Conservation (phyloP, 179 eudicot genomes). For the Beta corolliflora region DNA sequence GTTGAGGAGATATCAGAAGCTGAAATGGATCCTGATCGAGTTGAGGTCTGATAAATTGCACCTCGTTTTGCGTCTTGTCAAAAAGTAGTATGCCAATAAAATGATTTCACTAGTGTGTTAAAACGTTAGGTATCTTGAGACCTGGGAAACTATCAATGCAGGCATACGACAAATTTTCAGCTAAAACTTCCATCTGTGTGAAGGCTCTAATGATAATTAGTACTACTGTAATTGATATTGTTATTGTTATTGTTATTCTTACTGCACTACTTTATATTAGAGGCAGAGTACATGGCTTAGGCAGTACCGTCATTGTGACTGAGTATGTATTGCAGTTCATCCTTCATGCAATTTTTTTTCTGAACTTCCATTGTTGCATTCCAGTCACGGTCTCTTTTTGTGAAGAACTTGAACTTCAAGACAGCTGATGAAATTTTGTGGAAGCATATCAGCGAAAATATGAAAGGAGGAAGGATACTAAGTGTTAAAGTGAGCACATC, state of each 20-base stretch:
- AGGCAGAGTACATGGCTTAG: background rate
- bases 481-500: slow-evolving; percentile 71
- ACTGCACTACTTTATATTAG: background rate
- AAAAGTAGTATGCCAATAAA: background rate
- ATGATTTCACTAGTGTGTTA: background rate
- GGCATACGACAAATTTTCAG: background rate
- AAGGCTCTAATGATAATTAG: background rate
- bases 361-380: slow-evolving; percentile 24
- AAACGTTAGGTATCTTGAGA: background rate
- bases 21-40: slow-evolving; percentile 82
- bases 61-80: background rate
- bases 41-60: slow-evolving; percentile 58
- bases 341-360: background rate
- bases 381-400: slow-evolving; percentile 92
- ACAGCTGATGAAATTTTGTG: slow-evolving; percentile 68
- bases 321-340: background rate
- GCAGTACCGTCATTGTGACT: background rate
- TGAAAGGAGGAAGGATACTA: slow-evolving; percentile 66
- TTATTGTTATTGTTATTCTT: background rate
- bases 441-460: slow-evolving; percentile 66
- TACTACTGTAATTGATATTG: background rate
- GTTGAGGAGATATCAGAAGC: slow-evolving; percentile 52
- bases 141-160: background rate
- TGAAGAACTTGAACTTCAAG: slow-evolving; percentile 92
- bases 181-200: background rate